Conservation (phyloP, 225 moss, liverwort and hornwort species). For the Climacium dendroides region DNA sequence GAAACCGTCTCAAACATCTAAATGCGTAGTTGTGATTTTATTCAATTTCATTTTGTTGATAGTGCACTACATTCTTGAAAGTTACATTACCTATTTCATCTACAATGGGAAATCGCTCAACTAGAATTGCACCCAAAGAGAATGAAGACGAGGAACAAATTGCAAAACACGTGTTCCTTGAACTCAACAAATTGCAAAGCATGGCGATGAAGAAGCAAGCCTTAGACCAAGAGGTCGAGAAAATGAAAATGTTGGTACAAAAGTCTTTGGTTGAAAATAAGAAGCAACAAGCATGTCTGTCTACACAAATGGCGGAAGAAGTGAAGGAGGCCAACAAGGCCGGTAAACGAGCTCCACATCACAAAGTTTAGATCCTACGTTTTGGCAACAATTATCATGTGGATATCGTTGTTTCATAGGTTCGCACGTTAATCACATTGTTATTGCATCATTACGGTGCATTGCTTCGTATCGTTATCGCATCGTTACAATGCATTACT, state of each 20-base stretch:
- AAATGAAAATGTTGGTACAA: background rate
- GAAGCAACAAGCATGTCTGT: background rate
- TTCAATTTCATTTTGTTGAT: too few relatives aligned
- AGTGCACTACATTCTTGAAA: background rate
- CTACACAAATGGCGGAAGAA: background rate
- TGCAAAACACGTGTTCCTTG: background rate
- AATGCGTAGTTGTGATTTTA: too few relatives aligned
- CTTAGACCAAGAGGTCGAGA: background rate
- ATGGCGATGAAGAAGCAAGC: background rate
- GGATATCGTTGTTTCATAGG: too few relatives aligned
- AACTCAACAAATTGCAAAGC: background rate
- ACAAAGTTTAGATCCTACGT: too few relatives aligned
- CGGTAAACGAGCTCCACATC: background rate
- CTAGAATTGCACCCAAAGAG: background rate
- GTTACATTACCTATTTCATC: background rate
- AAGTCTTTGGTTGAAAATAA: background rate
- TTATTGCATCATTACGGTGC: too few relatives aligned
- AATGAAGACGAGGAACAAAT: background rate
- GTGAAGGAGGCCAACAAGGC: background rate
- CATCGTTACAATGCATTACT: too few relatives aligned
- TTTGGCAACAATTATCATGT: too few relatives aligned
- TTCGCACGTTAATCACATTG: too few relatives aligned
- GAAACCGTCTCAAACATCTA: background rate
- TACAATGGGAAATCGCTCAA: background rate
- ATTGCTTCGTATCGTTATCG: too few relatives aligned